Evolutionary conservation across 2,329 filamentous ascomycete genomes (phyloP).

Genomic region (Colletotrichum higginsianum): DNA sequence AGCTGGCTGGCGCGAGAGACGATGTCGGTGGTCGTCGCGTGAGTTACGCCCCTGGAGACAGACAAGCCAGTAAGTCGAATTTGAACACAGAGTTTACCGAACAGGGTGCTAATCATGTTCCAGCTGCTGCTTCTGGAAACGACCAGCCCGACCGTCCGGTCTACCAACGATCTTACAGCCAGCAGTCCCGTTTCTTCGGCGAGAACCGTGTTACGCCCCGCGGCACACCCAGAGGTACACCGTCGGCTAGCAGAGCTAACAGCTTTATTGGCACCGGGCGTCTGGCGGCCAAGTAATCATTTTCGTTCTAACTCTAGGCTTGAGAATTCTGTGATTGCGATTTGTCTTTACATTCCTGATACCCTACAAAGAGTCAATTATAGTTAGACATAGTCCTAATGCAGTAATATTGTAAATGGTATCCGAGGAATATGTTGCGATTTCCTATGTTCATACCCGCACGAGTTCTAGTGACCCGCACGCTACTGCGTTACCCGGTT

Average conservation of each 20-base stretch:
- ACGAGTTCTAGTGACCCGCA: no score
- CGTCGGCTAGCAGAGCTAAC: conserved; percentile 51
- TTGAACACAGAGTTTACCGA: no score
- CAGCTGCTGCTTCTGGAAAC: conserved; percentile 44
- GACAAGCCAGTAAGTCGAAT: conserved; percentile 4
- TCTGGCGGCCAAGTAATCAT: not conserved
- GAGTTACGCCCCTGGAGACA: conserved; percentile 10
- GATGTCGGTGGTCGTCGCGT: conserved; percentile 25
- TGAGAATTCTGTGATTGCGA: not conserved
- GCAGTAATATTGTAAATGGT: not conserved
- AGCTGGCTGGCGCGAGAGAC: conserved; percentile 62
- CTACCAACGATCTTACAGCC: conserved; percentile 50
- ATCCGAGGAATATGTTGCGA: not conserved
- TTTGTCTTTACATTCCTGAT: conserved; percentile 3
- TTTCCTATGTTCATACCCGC: not conserved
- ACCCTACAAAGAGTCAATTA: not conserved
- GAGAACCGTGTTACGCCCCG: conserved; percentile 58
- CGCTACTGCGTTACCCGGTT: no score
- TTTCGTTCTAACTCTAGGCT: not conserved
- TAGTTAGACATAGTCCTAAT: conserved; percentile 3
- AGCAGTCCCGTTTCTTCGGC: conserved; percentile 59
- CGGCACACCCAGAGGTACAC: conserved; percentile 55
- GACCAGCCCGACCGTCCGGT: conserved; percentile 25
- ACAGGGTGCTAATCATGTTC: conserved; percentile 33
- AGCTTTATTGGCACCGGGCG: conserved; percentile 22